phyloP scores from a whole-genome alignment of 2,329 filamentous ascomycete genomes.

The Paraphoma sp. region DNA sequence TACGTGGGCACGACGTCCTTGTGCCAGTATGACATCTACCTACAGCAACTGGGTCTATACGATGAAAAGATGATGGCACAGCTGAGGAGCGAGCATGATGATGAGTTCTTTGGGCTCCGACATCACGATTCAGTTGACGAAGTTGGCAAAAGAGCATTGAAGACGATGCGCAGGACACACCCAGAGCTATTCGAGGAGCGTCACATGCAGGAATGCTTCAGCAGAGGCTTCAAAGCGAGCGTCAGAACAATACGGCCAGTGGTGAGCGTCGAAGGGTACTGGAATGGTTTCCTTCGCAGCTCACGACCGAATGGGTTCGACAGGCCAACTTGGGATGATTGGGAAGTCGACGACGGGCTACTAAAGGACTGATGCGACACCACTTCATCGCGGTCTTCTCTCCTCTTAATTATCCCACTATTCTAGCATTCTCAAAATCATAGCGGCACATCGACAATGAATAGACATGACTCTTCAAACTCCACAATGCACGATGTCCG shows the following conservation, averaged over 20 bases:
- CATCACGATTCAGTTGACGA: conserved; percentile 71
- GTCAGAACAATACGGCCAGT: conserved; percentile 58
- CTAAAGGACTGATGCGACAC: conserved; percentile 26
- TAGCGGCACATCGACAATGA: neutral
- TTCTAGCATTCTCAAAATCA: neutral
- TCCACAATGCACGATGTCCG: neutral
- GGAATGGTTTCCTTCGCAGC: conserved; percentile 56
- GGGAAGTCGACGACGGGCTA: conserved; percentile 51
- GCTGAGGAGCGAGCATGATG: conserved; percentile 58
- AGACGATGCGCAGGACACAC: conserved; percentile 60
- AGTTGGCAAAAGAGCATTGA: conserved; percentile 66
- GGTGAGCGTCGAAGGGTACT: conserved; percentile 54
- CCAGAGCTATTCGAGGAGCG: conserved; percentile 61
- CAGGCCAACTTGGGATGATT: conserved; percentile 56
- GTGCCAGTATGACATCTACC: conserved; percentile 71
- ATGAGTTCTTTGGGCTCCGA: conserved; percentile 63
- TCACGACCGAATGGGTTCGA: conserved; percentile 62
- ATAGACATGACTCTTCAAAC: no score
- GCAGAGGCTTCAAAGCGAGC: conserved; percentile 49
- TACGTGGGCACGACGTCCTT: conserved; percentile 70
- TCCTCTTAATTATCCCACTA: neutral
- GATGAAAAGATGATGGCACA: conserved; percentile 59
- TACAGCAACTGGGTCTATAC: conserved; percentile 67
- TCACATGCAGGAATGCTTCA: conserved; percentile 59
- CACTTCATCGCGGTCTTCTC: neutral